Base-by-base conservation (phyloP, 768 basidiomycete species). In the Leccinellum rugosiceps region DNA sequence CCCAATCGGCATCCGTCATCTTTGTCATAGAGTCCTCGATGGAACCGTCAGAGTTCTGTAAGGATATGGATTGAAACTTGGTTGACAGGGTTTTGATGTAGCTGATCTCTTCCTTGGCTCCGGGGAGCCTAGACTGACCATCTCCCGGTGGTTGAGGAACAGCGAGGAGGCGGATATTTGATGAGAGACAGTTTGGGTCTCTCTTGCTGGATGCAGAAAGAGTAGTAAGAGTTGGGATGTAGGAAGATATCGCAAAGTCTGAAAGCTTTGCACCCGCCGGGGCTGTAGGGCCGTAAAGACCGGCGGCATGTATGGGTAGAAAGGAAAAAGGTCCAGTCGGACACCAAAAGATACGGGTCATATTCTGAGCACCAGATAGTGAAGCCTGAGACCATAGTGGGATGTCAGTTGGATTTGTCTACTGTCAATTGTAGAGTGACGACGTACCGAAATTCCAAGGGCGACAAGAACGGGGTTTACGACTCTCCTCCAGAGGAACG, bases 161-260 rank as follows among this genome's bases (percentile, higher is more conserved):
- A 7, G 35, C 15, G 35, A 35, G 7, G 34, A 35, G 35, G 8
- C 15, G 17, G 35, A 17, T 35, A 17, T 17, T 35, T 17, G 15
- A 17, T 35, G 7, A 35, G 35, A 3, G 7, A 35, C 17, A 35
- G 17, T 17, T 17, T 6, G 35, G 3, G 35, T 17, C 35, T 35
- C 8, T 17, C 35, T 35, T 17, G 6, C 35, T 15, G 17, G 35
- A 15, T 7, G 48, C 17, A 6, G 49, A 3, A 32, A 72, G 55
- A 2, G 65, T 59, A 38, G 57, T 48, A 1, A 74, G 52, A 3
- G 72, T 68, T 1, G 71, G 68, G 1, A 65, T 64, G 50, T 74
- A 74, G n/a, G 72, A 74, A 4, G 50, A 59, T 7, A 58, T 19
- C 4, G 44, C 48, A 6, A 49, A 41, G 15, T n/a, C 38, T n/a